Evolutionary conservation across 257 asterid species (phyloP), one percentile per base, ranked within the genome.

Genomic region (Solanum medicagineum): DNA sequence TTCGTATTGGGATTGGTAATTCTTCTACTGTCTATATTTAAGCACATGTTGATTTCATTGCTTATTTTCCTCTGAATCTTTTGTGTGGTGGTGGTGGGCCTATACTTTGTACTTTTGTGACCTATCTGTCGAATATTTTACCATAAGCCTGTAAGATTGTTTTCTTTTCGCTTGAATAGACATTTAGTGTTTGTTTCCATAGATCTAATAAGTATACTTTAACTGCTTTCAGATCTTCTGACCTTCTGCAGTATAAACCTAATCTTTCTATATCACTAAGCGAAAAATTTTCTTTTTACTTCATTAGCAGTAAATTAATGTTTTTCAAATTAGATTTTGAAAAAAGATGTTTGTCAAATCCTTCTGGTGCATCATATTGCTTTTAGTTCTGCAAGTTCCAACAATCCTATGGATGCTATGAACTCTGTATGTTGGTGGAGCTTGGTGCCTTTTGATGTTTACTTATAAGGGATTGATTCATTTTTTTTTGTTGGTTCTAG

Each of bases 1-100:
- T 93, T 89, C 98, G 99, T 77, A 89, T 97, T 68, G 99, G 99
- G 84, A 92, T 92, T 1, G 99, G 99, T 96, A 94, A 89, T 90
- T 84, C 81, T 84, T 59, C 45, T 51, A 26, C 63, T 74, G 60
- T 15, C 82, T 51, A 77, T 51, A 77, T 77, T 77, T 77, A 77
- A 77, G 60, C 7, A n/a, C 82, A 26, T 47, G 82, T 53, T 77
- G 22, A 51, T 77, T 51, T 51, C 22, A 51, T 77, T 77, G 82
- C 63, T 77, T 77, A 74, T 51, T 51, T 15, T 77, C 22, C 63
- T 51, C 82, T 14, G 82, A 49, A 77, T 47, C 59, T 47, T 74
- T 40, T 74, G n/a, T 59, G 42, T n/a, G 14, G 54, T 40, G 29
- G 26, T 51, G 51, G 63, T 47, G 80, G 57, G 57, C 26, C 20